Base-by-base conservation (phyloP, 1,284 basidiomycete species). In the Cryptococcus maquisensis region DNA sequence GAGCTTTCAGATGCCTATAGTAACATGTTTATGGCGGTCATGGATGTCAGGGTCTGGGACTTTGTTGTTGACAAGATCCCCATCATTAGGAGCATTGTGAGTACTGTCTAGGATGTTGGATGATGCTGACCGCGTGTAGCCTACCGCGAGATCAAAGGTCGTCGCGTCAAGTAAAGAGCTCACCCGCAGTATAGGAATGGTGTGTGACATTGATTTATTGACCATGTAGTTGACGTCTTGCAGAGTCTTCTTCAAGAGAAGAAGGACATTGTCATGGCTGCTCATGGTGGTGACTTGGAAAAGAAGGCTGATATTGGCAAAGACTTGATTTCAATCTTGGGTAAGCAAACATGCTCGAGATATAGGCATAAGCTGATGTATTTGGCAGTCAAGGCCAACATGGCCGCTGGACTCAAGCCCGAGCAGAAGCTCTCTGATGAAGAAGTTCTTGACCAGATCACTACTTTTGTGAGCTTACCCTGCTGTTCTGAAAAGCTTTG, bases 371-470 rank as follows among this genome's bases (percentile, higher is more conserved):
- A 43, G 8, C 13, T 13, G 46, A 16, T 20, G 42, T 23, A 37
- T 6, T 44, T 16, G 24, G 6, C 39, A 84, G 84, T 87, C 56
- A 81, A 80, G 43, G 84, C 84, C 3, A 86, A 85, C 67, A 72
- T 82, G 61, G 78, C 81, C 1, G 69, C 79, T 9, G 82, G 85
- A 49, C 66, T 84, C 10, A 71, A 75, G 5, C 72, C 79, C 0
- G 75, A 77, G 0, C 81, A 86, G 66, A 77, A 78, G 21, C 81
- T 90, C 79, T 81, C 81, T 8, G 80, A 83, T 42, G 76, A 80
- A 15, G 87, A 90, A 64, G 82, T 87, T 3, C 75, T 85, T 23
- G 86, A 82, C 55, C 87, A 90, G 71, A 87, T 90, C 57, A 84
- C 84, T 8, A 89, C 86, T 0, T 87, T 90, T 68, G 80, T 90